A percentile compares a stretch with the other conserved stretches of the same genome.
phyloP scores from a whole-genome alignment of 2,329 filamentous ascomycete species.

The Pseudopithomyces maydicus region DNA sequence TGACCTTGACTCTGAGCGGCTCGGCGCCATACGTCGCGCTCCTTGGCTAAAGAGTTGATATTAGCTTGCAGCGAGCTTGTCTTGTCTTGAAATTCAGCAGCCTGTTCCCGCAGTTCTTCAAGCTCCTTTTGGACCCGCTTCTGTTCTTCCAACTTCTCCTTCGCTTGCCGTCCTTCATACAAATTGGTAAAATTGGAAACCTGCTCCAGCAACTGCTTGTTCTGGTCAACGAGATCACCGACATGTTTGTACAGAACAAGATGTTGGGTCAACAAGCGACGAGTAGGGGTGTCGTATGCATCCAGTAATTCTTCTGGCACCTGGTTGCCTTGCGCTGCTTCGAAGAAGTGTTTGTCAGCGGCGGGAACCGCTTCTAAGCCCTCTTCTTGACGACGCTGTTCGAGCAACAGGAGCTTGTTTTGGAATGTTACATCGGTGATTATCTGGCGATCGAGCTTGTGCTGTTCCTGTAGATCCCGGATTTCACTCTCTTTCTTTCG shows the following conservation, averaged over 20 bases:
- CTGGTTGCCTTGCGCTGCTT: constrained; percentile 78
- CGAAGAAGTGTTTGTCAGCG: constrained; percentile 75
- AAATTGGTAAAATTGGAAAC: constrained; percentile 83
- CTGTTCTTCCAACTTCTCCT: constrained; percentile 60
- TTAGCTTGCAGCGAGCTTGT: constrained; percentile 72
- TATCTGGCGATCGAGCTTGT: constrained; percentile 81
- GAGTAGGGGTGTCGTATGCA: constrained; percentile 79
- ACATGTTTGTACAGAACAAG: constrained; percentile 90
- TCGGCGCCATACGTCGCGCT: constrained; percentile 96
- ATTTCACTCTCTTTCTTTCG: constrained; percentile 79
- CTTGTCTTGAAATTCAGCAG: constrained; percentile 82
- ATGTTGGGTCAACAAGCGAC: constrained; percentile 85
- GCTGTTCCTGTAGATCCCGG: constrained; percentile 65
- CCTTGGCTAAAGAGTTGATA: constrained; percentile 77
- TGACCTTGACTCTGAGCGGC: constrained; percentile 81
- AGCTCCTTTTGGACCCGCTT: constrained; percentile 70
- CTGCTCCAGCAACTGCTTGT: constrained; percentile 80
- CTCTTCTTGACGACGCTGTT: constrained; percentile 80
- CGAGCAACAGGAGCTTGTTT: constrained; percentile 87
- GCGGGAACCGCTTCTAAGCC: constrained; percentile 73
- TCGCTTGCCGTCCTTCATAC: constrained; percentile 89
- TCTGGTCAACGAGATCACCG: constrained; percentile 83
- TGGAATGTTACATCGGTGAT: constrained; percentile 88
- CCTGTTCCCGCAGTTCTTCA: constrained; percentile 72
- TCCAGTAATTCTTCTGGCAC: constrained; percentile 66